Conservation (phyloP, 129 eudicot species). For the Sambucus nigra region DNA sequence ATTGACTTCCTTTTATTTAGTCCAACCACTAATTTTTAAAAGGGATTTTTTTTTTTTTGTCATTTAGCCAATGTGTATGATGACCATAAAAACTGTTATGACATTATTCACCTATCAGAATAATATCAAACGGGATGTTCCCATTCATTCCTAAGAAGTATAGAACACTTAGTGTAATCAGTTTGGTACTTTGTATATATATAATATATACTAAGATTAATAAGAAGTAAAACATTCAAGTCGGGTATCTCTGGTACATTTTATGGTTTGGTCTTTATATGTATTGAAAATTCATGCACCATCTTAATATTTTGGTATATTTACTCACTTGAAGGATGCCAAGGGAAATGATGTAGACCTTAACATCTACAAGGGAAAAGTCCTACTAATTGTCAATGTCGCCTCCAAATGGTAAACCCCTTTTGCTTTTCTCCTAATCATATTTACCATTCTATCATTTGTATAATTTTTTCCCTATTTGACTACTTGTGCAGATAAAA, state of each 20-base stretch:
- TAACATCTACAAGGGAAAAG: conserved; percentile 47
- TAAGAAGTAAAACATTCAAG: too few relatives aligned
- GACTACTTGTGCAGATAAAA: not conserved
- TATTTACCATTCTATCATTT: not conserved
- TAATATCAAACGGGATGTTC: not conserved
- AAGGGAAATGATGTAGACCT: conserved; percentile 51
- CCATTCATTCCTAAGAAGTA: not conserved
- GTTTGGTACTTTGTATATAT: too few relatives aligned
- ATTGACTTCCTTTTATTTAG: too few relatives aligned
- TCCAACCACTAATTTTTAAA: too few relatives aligned
- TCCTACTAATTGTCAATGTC: conserved; percentile 51
- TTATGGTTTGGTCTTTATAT: not conserved
- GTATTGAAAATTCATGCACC: not conserved
- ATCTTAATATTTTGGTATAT: not conserved
- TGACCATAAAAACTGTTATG: too few relatives aligned
- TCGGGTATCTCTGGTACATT: too few relatives aligned
- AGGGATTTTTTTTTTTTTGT: too few relatives aligned
- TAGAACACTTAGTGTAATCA: too few relatives aligned
- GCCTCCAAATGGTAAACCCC: conserved; percentile 44
- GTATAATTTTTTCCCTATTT: not conserved
- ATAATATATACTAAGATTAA: too few relatives aligned
- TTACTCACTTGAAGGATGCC: conserved; percentile 31
- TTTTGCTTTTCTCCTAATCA: not conserved
- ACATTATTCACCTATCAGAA: too few relatives aligned
- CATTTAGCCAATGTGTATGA: too few relatives aligned